Base-by-base conservation (phyloP, 1,139 yeast genomes). In the Scheffersomyces quercinus region DNA sequence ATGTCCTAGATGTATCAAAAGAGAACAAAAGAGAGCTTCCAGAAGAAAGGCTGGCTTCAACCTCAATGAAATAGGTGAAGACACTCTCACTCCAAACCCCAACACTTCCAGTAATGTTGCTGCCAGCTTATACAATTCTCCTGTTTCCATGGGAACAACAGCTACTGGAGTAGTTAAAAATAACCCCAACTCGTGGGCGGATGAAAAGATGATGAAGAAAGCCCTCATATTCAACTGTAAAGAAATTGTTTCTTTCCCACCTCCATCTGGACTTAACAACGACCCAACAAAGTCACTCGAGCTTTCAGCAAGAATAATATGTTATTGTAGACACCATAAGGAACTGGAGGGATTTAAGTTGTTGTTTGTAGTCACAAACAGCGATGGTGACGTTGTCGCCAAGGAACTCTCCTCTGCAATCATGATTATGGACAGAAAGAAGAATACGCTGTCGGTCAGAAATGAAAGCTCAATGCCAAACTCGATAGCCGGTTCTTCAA, bases 251-350 rank as follows among this genome's bases (percentile, higher is more conserved):
- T 81, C 90, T 3, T 80, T 90, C 56, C 88, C 90, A 9, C 78
- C 86, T 14, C 83, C 85, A 28, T 70, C 72, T 32, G 82, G 82
- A 6, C 62, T 70, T 38, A 60, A 59, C 36, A 64, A 59, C 39
- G 65, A 59, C 38, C 43, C 47, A 12, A 54, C 62, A 15, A 75
- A 82, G 52, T 72, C 77, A 10, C 67, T 91, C 43, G 95, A 88
- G 44, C 69, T 93, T 28, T 84, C 91, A 29, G 85, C 96, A 11
- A 80, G 99, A 67, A 83, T 93, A 36, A 93, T 93, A 8, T 93
- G 99, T 64, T 93, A 93, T 64, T 91, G 97, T 67, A 82, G 98
- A 54, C 99, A 93, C 64, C 98, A 93, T 65, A 82, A 82, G 53
- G 96, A 91, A 49, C 72, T 83, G 28, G 79, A 79, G 41, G 98